Conservation (phyloP, 176 grass and related monocot genomes). For the Cymbopogon citratus region DNA sequence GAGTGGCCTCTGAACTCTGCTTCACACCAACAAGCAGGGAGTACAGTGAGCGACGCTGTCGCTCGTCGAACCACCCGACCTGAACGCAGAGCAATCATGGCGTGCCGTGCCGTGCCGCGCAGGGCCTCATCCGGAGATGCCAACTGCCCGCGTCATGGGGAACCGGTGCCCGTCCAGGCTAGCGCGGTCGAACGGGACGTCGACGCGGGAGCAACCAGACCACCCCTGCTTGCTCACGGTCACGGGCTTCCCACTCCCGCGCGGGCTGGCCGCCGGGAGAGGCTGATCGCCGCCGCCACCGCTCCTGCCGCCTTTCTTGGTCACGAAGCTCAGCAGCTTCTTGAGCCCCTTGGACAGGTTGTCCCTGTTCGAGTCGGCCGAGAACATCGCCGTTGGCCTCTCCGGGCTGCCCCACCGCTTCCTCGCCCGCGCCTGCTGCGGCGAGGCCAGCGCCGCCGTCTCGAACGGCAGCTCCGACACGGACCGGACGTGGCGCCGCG, state of each 20-base stretch:
- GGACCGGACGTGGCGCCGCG: conserved; percentile 23
- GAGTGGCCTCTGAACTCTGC: background rate
- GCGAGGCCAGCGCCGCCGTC: background rate
- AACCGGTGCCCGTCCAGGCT: conserved; percentile 46
- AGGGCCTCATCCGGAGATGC: conserved; percentile 33
- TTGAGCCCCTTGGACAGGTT: conserved; percentile 37
- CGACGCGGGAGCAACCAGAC: conserved; percentile 20
- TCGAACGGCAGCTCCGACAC: conserved; percentile 30
- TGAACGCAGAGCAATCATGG: background rate
- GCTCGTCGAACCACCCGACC: background rate
- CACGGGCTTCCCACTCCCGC: conserved; percentile 30
- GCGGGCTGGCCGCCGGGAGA: background rate
- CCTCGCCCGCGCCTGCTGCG: conserved; percentile 2
- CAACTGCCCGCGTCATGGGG: conserved; percentile 41
- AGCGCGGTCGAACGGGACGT: conserved; percentile 31
- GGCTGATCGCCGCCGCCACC: background rate
- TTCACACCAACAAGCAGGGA: background rate
- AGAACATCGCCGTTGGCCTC: conserved; percentile 13
- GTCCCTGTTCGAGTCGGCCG: conserved; percentile 40
- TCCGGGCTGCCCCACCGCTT: conserved; percentile 45
- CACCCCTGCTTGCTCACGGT: conserved; percentile 35
- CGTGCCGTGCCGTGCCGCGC: background rate
- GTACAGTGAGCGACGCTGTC: background rate
- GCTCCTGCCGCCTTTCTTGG: conserved; percentile 21
- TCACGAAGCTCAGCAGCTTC: conserved; percentile 55